These are phyloP conservation scores for Nicotiana attenuata DNA, from an alignment of 257 asterid species.

Conservation along the genomic window DNA sequence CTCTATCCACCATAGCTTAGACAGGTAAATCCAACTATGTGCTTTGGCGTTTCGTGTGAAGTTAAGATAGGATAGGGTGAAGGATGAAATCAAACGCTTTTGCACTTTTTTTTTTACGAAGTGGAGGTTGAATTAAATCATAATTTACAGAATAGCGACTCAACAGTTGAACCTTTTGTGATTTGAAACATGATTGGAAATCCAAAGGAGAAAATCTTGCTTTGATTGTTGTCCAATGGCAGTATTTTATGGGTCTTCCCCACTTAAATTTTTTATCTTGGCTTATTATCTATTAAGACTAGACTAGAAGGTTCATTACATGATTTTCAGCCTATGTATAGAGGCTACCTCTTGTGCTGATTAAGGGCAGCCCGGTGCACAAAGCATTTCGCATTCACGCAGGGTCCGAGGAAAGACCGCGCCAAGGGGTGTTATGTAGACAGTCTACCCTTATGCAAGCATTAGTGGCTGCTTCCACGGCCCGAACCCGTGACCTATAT, in stretches of 20 bases:
- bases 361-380: no score
- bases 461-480: no score
- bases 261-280: conserved; percentile 24
- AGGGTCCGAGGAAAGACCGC: no score
- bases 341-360: background rate
- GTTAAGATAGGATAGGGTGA: conserved; percentile 16
- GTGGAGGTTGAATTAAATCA: no score
- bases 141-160: background rate
- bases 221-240: conserved; percentile 12
- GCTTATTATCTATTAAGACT: conserved; percentile 34
- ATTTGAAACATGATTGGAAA: background rate
- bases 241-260: conserved; percentile 15
- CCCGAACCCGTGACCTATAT: no score
- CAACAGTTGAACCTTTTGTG: background rate
- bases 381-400: no score
- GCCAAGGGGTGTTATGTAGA: no score
- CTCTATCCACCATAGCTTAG: conserved; percentile 86
- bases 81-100: no score
- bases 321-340: conserved; percentile 13
- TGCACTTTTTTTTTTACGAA: no score
- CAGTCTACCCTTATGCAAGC: no score
- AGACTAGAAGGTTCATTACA: conserved; percentile 12
- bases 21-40: conserved; percentile 68
- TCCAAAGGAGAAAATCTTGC: background rate
- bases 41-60: conserved; percentile 53